Evolutionary conservation across 228 moss, liverwort and hornwort species (phyloP), one percentile per base, ranked within the genome.

Genomic region (Sphagnum magellanicum): DNA sequence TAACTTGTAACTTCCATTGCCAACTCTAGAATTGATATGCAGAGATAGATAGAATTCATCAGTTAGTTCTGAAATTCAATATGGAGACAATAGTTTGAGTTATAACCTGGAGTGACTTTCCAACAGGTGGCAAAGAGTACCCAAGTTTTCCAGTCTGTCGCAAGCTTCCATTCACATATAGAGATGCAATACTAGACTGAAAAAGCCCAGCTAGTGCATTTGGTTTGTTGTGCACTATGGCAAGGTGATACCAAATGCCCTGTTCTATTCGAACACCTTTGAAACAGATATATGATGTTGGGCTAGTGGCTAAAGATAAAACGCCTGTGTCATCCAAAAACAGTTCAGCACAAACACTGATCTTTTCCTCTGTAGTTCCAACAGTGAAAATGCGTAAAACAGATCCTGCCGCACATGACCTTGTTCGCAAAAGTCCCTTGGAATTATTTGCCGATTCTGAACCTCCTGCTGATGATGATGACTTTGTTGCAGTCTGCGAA

Each of bases 151-250:
- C 95, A 68, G 92, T 95, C 74, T 90, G 88, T 55, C 89, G 80
- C 65, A 95, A 79, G 72, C 78, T 90, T 62, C 92, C 92, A 74
- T 95, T 95, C 53, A 95, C 74, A 72, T 95, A 95, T 16, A 95
- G 83, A 76, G 87, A 90, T 49, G 92, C 95, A 51, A 92, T 89
- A 77, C 95, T 95, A 59, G 92, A 89, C 73, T 95, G 92, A 64
- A 95, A 92, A 71, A 95, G 89, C 64, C 95, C 95, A 66, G 90
- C 89, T 72, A 92, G 78, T 16, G 90, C 95, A 76, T 92, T 92
- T 12, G 95, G 95, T 73, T 95, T 95, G 81, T 83, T 95, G 77
- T 90, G 87, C 61, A 95, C 92, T 71, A 95, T 81, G 51, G 88
- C 88, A 71, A 95, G 74, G 81, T 92, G 87, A 75, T 95, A 95